Conservation (phyloP, 768 basidiomycete species). For the Hericium coralloides region DNA sequence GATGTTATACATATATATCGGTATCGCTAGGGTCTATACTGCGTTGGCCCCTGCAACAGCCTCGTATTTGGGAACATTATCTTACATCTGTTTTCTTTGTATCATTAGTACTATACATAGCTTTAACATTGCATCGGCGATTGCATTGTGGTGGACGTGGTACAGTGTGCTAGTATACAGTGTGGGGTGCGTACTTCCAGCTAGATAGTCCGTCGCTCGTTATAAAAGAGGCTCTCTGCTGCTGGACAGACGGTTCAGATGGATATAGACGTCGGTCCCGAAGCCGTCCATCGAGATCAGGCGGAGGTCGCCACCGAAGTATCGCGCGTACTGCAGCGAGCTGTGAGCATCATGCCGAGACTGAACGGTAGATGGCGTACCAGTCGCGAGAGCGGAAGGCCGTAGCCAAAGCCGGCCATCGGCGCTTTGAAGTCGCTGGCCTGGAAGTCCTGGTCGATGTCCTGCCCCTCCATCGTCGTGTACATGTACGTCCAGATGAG, state of each 20-base stretch:
- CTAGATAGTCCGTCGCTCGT: not conserved
- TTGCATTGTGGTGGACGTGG: too few species aligned
- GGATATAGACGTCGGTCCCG: slow-evolving; percentile 91
- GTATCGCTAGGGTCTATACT: too few species aligned
- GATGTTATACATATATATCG: too few species aligned
- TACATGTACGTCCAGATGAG: slow-evolving; percentile 99
- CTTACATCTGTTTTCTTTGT: too few species aligned
- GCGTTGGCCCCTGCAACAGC: too few species aligned
- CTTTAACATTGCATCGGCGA: too few species aligned
- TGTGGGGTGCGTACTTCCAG: too few species aligned
- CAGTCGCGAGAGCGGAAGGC: slow-evolving; percentile 83
- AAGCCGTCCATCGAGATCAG: slow-evolving; percentile 99
- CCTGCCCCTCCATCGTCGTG: slow-evolving; percentile 70
- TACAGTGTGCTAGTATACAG: too few species aligned
- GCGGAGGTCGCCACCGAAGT: slow-evolving; percentile 89
- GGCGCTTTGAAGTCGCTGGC: slow-evolving; percentile 92
- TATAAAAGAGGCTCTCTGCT: slow-evolving; percentile 71
- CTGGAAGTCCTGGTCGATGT: slow-evolving; percentile 69
- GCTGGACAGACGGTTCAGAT: slow-evolving; percentile 78
- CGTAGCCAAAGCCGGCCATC: slow-evolving; percentile 97
- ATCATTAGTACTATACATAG: too few species aligned
- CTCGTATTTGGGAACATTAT: too few species aligned
- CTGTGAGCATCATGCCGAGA: not conserved
- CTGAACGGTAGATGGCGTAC: slow-evolving; percentile 32
- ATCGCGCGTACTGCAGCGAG: slow-evolving; percentile 70